Base-by-base conservation (phyloP, 129 eudicot genomes). In the Escallonia rubra region DNA sequence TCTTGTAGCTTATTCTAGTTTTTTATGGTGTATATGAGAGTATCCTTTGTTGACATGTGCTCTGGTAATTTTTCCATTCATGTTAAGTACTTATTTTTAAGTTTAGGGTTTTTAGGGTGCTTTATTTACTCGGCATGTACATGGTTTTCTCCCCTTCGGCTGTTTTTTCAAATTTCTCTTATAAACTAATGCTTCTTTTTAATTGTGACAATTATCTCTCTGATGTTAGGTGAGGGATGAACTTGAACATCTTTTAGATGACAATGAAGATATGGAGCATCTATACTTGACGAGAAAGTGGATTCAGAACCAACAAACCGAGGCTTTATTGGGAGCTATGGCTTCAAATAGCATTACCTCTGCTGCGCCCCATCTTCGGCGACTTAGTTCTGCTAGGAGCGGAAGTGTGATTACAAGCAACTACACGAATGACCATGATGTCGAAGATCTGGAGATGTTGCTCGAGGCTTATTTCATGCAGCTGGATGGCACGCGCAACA, bases 391-490 rank as follows among this genome's bases (percentile, higher is more conserved):
- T 73, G 61, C 77, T 46, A 87, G 81, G 66, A 89, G 96, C 77
- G 99, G 88, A 80, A 89, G 99, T 83, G 66, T 87, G 55, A 50
- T 85, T 62, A 79, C 89, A 10, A 89, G 88, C 80, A 88, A 76
- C 67, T 79, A 87, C 79, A 60, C 68, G 34, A 72, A 87, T 64
- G 93, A 86, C 64, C 39, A 74, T 59, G 97, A 94, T 16, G 97
- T 94, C 50, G 99, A 94, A 76, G 99, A 94, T 86, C 81, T 94
- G 45, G 99, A 94, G 74, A 94, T 94, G 99, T 85, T 94, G 84
- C 88, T 94, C 7, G 99, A 94, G 80, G 99, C 99, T 65, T 94
- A 94, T 80, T 94, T 94, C 84, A 86, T 89, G 99, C 99, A 94
- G 62, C 78, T 94, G 77, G 99, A 94, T 80, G 99, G 99, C 52